Base-by-base conservation (phyloP, 164 flowering plant species). In the Tetracentron sinense region DNA sequence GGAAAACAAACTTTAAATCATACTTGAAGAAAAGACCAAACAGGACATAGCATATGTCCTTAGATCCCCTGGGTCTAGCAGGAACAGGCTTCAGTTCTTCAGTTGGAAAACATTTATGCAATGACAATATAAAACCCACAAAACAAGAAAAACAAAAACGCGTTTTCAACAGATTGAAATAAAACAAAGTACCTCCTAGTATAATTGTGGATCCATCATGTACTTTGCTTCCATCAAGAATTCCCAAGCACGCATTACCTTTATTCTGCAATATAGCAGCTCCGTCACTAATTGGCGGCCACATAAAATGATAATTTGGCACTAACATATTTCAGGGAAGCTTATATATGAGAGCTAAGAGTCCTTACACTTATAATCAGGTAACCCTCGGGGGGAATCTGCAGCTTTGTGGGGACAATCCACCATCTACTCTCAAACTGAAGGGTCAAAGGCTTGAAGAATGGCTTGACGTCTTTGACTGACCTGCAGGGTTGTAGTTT, bases 231-330 rank as follows among this genome's bases (percentile, higher is more conserved):
- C 92, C 96, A 69, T 89, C 88, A 59, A 89, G 87, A 47, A 86
- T 79, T 20, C 92, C 96, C 77, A 89, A 78, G 71, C 96, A 89
- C 21, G 85, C 81, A 65, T 86, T 85, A 52, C 96, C 92, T 64
- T 82, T 77, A 19, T 65, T 70, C 96, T 86, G 84, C 77, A 74
- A 16, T 54, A 60, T 23, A 64, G 22, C 38, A 47, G 29, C 50
- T 54, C 21, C 44, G 51, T 50, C 53, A 22, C 12, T 2, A 31
- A 25, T 7, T 2, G 2, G 26, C n/a, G 25, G 20, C 2, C 17
- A 11, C 19, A 55, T 21, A 51, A 17, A 20, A 48, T 51, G n/a
- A 51, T 6, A 65, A 54, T 57, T 58, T 29, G 14, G 33, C n/a
- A 49, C 20, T 20, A 58, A 25, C 6, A 51, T 21, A n/a, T 29